Percentiles rank a stretch among this genome's conserved stretches.
phyloP scores from a whole-genome alignment of 176 grass and related monocot species.

The Eleusine coracana region DNA sequence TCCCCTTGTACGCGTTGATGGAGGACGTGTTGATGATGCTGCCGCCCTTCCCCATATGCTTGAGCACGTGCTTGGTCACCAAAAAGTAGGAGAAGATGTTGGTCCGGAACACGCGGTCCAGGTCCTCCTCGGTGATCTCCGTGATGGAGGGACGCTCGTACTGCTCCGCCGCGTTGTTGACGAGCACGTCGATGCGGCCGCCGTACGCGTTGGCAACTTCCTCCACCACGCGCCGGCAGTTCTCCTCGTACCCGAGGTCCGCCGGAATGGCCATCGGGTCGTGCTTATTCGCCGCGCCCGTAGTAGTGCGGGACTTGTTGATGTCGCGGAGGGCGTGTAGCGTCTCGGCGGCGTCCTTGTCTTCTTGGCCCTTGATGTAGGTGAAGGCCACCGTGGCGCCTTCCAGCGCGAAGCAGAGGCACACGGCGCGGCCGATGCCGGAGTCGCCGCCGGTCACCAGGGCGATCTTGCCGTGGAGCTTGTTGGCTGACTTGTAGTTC shows the following conservation, averaged over 20 bases:
- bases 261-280: constrained; percentile 58
- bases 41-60: constrained; percentile 39
- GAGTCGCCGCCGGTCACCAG: constrained; percentile 91
- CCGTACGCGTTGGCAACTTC: constrained; percentile 49
- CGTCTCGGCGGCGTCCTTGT: constrained; percentile 66
- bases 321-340: constrained; percentile 61
- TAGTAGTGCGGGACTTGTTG: constrained; percentile 15
- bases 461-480: constrained; percentile 80
- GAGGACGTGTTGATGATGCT: constrained; percentile 89
- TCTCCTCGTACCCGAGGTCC: constrained; percentile 80
- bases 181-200: constrained; percentile 65
- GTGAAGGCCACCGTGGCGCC: constrained; percentile 88
- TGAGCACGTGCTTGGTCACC: constrained; percentile 58
- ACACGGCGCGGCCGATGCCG: constrained; percentile 83
- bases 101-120: constrained; percentile 76
- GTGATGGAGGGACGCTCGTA: constrained; percentile 46
- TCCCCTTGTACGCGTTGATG: constrained; percentile 85
- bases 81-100: constrained; percentile 77
- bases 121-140: constrained; percentile 57
- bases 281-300: background rate
- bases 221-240: constrained; percentile 65
- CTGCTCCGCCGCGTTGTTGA: constrained; percentile 89
- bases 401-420: constrained; percentile 72
- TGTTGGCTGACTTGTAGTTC: constrained; percentile 64
- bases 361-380: constrained; percentile 59